Evolutionary conservation across 2,329 filamentous ascomycete species (phyloP).

Genomic region (Talaromyces albobiverticillius): DNA sequence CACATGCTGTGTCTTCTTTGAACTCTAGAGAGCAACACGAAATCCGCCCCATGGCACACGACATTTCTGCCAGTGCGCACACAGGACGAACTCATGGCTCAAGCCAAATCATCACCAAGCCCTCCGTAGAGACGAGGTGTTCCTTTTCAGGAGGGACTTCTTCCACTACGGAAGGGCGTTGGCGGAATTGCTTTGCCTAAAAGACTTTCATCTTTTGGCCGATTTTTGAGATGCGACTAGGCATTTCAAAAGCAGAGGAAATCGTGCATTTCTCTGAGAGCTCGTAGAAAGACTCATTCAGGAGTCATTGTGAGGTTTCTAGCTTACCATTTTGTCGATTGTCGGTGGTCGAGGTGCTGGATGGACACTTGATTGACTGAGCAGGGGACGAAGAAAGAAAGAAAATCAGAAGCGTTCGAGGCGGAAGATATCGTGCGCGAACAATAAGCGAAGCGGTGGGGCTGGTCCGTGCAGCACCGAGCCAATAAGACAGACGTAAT

Average conservation of each 20-base stretch:
- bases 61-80: conserved; percentile 16
- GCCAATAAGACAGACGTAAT: neutral
- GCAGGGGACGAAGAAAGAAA: conserved; percentile 24
- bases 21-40: conserved; percentile 78
- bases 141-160: neutral
- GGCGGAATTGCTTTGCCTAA: conserved; percentile 37
- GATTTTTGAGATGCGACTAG: conserved; percentile 25
- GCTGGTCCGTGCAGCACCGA: neutral
- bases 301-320: conserved; percentile 41
- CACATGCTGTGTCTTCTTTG: conserved; percentile 71
- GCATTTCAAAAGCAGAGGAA: conserved; percentile 23
- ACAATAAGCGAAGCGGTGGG: conserved; percentile 15
- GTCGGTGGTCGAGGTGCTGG: conserved; percentile 47
- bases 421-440: conserved; percentile 15
- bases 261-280: conserved; percentile 31
- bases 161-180: conserved; percentile 25
- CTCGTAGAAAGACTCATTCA: conserved; percentile 37
- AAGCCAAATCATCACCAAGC: conserved; percentile 51
- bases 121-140: neutral
- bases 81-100: conserved; percentile 48
- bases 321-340: conserved; percentile 62
- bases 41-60: neutral
- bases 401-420: conserved; percentile 6
- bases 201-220: conserved; percentile 20
- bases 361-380: conserved; percentile 42